These are phyloP conservation scores for Fusarium hainanense DNA, from an alignment of 2,329 filamentous ascomycete species.

Conservation along the genomic window DNA sequence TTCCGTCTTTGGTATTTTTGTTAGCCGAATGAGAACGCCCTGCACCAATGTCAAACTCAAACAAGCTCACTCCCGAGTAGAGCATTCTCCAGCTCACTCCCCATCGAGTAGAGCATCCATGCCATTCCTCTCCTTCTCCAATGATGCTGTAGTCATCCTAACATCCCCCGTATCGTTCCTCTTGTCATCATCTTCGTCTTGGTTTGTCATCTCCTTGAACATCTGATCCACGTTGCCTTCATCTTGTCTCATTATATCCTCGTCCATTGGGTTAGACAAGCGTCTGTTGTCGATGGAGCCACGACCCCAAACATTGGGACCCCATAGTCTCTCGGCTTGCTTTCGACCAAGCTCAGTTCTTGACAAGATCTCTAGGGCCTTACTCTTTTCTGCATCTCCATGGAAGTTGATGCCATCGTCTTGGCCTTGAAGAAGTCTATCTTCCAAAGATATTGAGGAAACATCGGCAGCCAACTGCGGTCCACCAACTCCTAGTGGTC, in stretches of 20 bases:
- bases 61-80: slow-evolving; percentile 52
- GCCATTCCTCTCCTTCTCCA: slow-evolving; percentile 60
- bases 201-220: slow-evolving; percentile 67
- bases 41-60: slow-evolving; percentile 14
- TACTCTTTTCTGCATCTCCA: slow-evolving; percentile 59
- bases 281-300: slow-evolving; percentile 46
- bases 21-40: slow-evolving; percentile 40
- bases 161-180: slow-evolving; percentile 50
- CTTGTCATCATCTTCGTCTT: slow-evolving; percentile 59
- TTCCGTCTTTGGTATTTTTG: slow-evolving; percentile 36
- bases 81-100: slow-evolving; percentile 57
- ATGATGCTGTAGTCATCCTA: slow-evolving; percentile 55
- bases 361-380: slow-evolving; percentile 64
- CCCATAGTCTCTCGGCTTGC: slow-evolving; percentile 64
- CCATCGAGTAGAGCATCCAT: slow-evolving; percentile 59
- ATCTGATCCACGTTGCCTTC: slow-evolving; percentile 65
- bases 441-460: slow-evolving; percentile 59
- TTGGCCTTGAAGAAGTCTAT: slow-evolving; percentile 61
- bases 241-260: slow-evolving; percentile 52
- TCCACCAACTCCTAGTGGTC: slow-evolving; percentile 57
- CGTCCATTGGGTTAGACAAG: slow-evolving; percentile 44
- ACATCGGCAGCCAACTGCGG: slow-evolving; percentile 57
- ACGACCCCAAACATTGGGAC: slow-evolving; percentile 59
- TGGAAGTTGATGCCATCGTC: slow-evolving; percentile 60
- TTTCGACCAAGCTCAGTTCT: slow-evolving; percentile 63